Evolutionary conservation across 306 rosid species (phyloP).

Genomic region (Purshia tridentata): DNA sequence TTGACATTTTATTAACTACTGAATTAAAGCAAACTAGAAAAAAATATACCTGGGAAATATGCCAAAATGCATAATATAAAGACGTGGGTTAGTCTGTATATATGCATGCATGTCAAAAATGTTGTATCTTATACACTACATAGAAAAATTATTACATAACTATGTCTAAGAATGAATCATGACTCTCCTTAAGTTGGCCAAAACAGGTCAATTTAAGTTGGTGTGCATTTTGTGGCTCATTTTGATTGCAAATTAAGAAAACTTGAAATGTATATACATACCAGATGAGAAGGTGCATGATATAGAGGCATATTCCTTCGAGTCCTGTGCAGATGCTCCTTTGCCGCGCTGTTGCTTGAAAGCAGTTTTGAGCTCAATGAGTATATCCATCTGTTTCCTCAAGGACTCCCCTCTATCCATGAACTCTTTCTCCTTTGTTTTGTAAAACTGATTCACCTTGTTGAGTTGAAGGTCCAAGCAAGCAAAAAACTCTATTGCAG

Average conservation of each 20-base stretch:
- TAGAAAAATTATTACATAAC: too few relatives aligned
- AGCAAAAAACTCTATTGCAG: constrained; percentile 80
- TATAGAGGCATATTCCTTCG: constrained; percentile 80
- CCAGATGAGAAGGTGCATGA: constrained; percentile 80
- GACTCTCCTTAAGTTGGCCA: too few relatives aligned
- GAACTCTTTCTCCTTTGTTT: constrained; percentile 74
- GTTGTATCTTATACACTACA: too few relatives aligned
- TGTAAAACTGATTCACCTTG: constrained; percentile 82
- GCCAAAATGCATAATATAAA: not conserved
- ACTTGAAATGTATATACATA: constrained; percentile 20
- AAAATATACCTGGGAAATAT: not conserved
- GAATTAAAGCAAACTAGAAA: not conserved
- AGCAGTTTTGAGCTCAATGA: constrained; percentile 58
- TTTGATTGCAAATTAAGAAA: not conserved
- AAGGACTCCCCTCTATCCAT: constrained; percentile 82
- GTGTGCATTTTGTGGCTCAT: constrained; percentile 1
- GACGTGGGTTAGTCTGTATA: not conserved
- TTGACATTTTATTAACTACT: not conserved
- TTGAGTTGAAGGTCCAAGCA: constrained; percentile 83
- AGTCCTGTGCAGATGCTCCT: constrained; percentile 40
- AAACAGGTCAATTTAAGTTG: too few relatives aligned
- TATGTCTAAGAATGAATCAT: too few relatives aligned
- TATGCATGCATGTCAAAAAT: too few relatives aligned
- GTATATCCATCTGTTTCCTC: constrained; percentile 83
- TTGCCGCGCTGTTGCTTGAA: constrained; percentile 47